Evolutionary conservation across 768 basidiomycete species (phyloP).

Genomic region (Antrodiella citrinella): DNA sequence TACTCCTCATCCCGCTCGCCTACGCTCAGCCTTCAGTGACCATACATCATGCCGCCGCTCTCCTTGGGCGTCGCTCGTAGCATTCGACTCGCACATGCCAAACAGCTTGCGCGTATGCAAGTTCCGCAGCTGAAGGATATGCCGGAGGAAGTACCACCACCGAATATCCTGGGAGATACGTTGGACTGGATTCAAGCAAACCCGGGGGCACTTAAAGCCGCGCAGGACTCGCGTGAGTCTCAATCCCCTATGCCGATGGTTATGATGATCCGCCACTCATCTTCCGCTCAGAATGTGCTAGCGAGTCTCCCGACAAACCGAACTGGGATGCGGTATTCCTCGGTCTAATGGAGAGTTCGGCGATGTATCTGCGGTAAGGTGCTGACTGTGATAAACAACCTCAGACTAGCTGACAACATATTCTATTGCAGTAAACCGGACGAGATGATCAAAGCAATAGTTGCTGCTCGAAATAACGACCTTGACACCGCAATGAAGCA

Average conservation of each 20-base stretch:
- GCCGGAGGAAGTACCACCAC: no score
- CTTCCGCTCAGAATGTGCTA: constrained; percentile 1
- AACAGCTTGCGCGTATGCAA: no score
- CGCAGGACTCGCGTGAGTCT: neutral
- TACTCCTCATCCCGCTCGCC: no score
- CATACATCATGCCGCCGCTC: no score
- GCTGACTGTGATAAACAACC: neutral
- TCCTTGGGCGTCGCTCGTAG: no score
- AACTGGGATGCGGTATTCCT: constrained; percentile 3
- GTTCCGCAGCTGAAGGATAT: no score
- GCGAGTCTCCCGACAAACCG: neutral
- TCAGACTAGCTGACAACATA: neutral
- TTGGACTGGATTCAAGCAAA: neutral
- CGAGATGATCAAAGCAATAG: neutral
- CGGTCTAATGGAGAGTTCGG: constrained; percentile 2
- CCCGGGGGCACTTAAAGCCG: neutral
- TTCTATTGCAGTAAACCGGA: neutral
- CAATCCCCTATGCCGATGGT: neutral
- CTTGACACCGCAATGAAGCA: neutral
- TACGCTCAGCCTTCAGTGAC: no score
- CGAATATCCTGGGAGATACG: neutral
- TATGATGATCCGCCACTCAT: neutral
- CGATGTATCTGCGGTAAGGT: constrained; percentile 2
- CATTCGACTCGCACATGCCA: no score
- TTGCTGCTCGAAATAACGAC: neutral